A percentile compares a stretch with the other conserved stretches of the same genome.
These are phyloP conservation scores for Saccharomycopsis phalli DNA, from an alignment of 1,139 yeast species.

Conservation along the genomic window DNA sequence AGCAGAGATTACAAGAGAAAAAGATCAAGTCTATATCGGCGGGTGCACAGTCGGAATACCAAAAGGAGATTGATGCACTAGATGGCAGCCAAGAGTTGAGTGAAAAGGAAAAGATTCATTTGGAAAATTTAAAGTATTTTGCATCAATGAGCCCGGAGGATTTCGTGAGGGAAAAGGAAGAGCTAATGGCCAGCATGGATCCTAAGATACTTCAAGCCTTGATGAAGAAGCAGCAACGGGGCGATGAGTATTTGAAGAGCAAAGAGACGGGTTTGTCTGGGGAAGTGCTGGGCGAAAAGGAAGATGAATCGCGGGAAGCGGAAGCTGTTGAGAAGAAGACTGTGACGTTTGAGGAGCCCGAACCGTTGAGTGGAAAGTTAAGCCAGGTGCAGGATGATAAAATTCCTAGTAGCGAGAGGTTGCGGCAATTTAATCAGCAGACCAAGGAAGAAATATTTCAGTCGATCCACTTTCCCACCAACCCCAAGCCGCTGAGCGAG, in stretches of 20 bases:
- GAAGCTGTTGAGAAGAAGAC: conserved; percentile 8
- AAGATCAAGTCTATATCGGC: conserved; percentile 12
- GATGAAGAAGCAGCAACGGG: conserved; percentile 36
- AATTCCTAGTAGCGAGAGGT: conserved; percentile 14
- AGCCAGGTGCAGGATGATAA: no score
- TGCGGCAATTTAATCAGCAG: conserved; percentile 35
- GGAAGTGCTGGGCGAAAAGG: not conserved
- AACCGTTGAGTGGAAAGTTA: not conserved
- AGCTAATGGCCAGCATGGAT: conserved; percentile 55
- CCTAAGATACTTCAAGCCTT: conserved; percentile 59
- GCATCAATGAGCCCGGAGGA: conserved; percentile 60
- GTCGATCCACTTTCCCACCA: conserved; percentile 55
- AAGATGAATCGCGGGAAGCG: not conserved
- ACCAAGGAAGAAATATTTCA: conserved; percentile 35
- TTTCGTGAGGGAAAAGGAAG: conserved; percentile 55
- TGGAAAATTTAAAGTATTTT: conserved; percentile 61
- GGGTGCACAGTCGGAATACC: conserved; percentile 6
- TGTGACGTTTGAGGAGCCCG: conserved; percentile 20
- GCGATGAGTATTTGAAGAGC: conserved; percentile 22
- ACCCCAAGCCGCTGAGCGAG: conserved; percentile 30
- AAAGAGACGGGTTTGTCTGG: not conserved
- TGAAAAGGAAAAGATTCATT: conserved; percentile 68
- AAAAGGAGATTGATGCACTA: conserved; percentile 17
- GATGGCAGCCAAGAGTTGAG: conserved; percentile 25
- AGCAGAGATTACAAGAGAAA: conserved; percentile 15